Evolutionary conservation across 768 basidiomycete genomes (phyloP), one percentile per base, ranked within the genome.

Genomic region (Mycena albidolilacea): DNA sequence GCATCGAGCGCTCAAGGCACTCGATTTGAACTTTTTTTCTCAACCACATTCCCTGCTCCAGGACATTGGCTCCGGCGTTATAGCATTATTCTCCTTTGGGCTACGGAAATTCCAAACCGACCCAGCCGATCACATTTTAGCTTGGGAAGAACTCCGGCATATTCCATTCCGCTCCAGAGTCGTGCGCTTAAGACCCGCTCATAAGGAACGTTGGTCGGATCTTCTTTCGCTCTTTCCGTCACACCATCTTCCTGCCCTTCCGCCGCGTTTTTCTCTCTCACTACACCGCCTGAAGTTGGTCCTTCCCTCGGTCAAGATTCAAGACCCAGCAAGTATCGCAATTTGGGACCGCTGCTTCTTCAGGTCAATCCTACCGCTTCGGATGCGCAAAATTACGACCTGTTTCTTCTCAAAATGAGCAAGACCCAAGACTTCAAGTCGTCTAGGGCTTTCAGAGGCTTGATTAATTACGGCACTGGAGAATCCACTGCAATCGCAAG

Each of bases 401-500:
- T 5, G 50, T 52, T 21, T 52, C 50, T 21, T 21, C 50, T 52
- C 50, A 52, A 52, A 52, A 52, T 21, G 50, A 52, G 50, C 50
- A 57, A 57, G 52, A 54, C 55, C 37, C 30, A 57, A 57, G 55
- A 37, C 55, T 37, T 57, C 55, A 57, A 57, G 30, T 57, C 55
- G 23, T 57, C 55, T 57, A 57, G 23, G 23, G 23, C 23, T 23
- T 23, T 23, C 23, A 23, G 23, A 23, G 23, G 23, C 55, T 57
- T 57, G 55, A 30, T 57, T 57, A 57, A 57, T 57, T 7, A 57
- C 55, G 30, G 23, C 55, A 11, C 55, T 57, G 55, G 55, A 57
- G 55, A 57, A 57, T 57, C 55, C 55, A 37, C 55, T 57, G 55
- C 55, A 57, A 57, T 57, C 55, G 12, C 55, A 57, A 57, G 55